These are phyloP conservation scores for Vitis hybrid DNA, from an alignment of 177 flowering plant species.

Conservation along the genomic window DNA sequence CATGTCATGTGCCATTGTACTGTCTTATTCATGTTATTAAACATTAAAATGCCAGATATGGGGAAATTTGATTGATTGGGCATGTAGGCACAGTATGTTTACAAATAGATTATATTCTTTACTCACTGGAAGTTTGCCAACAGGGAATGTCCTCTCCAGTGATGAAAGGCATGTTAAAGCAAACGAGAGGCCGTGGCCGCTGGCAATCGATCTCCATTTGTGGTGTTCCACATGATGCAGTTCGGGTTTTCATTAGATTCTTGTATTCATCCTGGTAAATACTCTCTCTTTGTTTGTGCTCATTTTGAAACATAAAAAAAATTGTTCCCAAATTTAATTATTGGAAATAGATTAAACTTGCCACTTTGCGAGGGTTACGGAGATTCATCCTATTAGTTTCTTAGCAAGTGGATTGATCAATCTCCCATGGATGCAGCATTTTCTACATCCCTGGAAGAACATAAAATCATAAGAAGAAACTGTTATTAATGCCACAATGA, in stretches of 20 bases:
- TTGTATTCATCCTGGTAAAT: constrained; percentile 80
- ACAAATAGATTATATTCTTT: background rate
- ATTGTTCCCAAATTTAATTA: background rate
- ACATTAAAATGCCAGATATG: background rate
- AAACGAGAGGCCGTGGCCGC: constrained; percentile 39
- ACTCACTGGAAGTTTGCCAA: background rate
- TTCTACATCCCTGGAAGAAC: no score
- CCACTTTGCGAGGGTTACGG: no score
- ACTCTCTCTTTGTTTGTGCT: background rate
- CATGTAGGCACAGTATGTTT: constrained; percentile 1
- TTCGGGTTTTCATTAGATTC: constrained; percentile 70
- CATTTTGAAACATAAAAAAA: background rate
- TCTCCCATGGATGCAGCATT: no score
- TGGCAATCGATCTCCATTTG: constrained; percentile 46
- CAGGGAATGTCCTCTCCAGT: constrained; percentile 90
- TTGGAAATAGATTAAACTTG: background rate
- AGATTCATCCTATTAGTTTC: no score
- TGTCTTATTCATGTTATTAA: background rate
- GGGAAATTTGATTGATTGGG: background rate
- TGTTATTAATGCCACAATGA: no score
- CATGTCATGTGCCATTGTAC: background rate
- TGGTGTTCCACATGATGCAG: constrained; percentile 82
- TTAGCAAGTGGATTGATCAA: no score
- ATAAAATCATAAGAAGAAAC: no score
- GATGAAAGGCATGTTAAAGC: constrained; percentile 60